Evolutionary conservation across 2,329 filamentous ascomycete genomes (phyloP).

Genomic region (Botrytis porri): DNA sequence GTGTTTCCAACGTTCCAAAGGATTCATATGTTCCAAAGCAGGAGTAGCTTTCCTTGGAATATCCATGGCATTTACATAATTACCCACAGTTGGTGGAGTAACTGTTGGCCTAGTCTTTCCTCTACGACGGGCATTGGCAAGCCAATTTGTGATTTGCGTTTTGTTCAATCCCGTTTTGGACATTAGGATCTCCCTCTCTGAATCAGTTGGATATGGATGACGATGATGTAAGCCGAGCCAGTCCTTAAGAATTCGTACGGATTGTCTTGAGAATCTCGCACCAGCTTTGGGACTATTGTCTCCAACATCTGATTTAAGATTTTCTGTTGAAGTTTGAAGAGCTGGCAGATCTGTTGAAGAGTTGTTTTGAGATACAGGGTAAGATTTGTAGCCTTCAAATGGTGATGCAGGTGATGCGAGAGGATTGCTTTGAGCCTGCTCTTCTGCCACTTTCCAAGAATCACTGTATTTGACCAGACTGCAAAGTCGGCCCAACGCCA

Average conservation of each 20-base stretch:
- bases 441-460: slow-evolving; percentile 20
- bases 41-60: slow-evolving; percentile 65
- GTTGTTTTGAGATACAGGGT: slow-evolving; percentile 19
- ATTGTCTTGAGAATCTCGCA: slow-evolving; percentile 75
- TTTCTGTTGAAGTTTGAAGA: slow-evolving; percentile 53
- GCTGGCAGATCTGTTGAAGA: slow-evolving; percentile 27
- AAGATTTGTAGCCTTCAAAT: slow-evolving; percentile 21
- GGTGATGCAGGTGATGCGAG: slow-evolving; percentile 18
- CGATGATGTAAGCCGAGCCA: slow-evolving; percentile 79
- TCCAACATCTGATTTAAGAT: slow-evolving; percentile 52
- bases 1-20: slow-evolving; percentile 66
- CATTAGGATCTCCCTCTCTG: slow-evolving; percentile 79
- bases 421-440: neutral
- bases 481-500: slow-evolving; percentile 26
- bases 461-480: slow-evolving; percentile 20
- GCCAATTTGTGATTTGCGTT: slow-evolving; percentile 86
- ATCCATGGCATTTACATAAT: slow-evolving; percentile 63
- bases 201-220: slow-evolving; percentile 84
- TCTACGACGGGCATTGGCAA: slow-evolving; percentile 81
- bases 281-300: slow-evolving; percentile 57
- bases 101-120: slow-evolving; percentile 71
- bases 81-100: slow-evolving; percentile 63
- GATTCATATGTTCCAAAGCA: slow-evolving; percentile 54
- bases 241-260: slow-evolving; percentile 75
- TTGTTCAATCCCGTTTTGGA: slow-evolving; percentile 76